Base-by-base conservation (phyloP, 371 early-diverging fungal genomes). In the Apophysomyces ossiformis region DNA sequence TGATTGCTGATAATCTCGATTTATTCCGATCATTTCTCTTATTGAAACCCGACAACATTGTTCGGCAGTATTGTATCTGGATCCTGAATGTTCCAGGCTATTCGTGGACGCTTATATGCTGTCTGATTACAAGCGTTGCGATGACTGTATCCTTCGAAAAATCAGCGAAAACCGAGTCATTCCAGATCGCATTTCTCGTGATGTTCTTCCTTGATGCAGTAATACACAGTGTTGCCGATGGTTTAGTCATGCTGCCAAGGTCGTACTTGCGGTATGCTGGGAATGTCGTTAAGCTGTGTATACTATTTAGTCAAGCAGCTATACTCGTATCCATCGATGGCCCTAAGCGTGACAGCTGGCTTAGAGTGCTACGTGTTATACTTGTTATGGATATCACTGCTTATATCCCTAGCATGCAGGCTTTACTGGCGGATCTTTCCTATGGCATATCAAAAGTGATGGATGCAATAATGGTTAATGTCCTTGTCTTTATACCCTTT, bases 391-490 rank as follows among this genome's bases (percentile, higher is more conserved):
- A 82, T 37, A 73, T 84, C 26, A 65, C 81, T 6, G 73, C 81
- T 11, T 80, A 81, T 47, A 71, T 86, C 18, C 74, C 77, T 4
- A 81, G 77, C 1, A 78, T 83, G 61, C 78, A 80, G 1, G 67
- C 67, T 11, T 79, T 86, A 43, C 78, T 83, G 43, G 47, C 74
- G n/a, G 84, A 84, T 15, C 63, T 84, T 47, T 37, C 78, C 6
- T 73, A 79, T 66, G 86, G 83, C 0, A 46, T 86, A 12, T 84
- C 86, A 0, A 72, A 78, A 37, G 77, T 86, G 76, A 56, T 84
- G n/a, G 73, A 80, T 57, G 84, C 83, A 0, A 61, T 81, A 7
- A 36, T 73, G 4, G 57, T 86, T 41, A 86, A 83, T 18, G 46
- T 77, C 0, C 36, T 84, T 7, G 76, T 84, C 7, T 86, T 84